phyloP scores from a whole-genome alignment of 306 rosid genomes.

The Phaseolus lunatus region DNA sequence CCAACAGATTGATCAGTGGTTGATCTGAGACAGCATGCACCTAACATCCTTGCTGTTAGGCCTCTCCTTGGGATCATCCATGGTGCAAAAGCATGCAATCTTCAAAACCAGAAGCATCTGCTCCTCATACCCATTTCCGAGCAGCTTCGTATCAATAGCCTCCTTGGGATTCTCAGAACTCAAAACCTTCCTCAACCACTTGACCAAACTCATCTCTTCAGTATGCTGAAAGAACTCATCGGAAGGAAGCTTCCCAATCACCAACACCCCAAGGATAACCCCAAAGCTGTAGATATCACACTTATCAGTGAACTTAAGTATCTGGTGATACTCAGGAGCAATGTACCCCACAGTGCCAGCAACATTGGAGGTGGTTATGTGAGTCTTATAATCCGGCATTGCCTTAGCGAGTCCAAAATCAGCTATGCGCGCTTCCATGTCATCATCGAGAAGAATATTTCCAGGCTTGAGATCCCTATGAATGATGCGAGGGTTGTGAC shows the following conservation, averaged over 20 bases:
- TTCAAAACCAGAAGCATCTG: conserved; percentile 90
- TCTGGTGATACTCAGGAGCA: conserved; percentile 93
- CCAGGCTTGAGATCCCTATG: conserved; percentile 91
- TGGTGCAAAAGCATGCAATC: conserved; percentile 90
- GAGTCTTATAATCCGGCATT: conserved; percentile 79
- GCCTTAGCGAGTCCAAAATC: conserved; percentile 96
- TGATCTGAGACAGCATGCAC: conserved; percentile 80
- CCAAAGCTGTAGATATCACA: conserved; percentile 93
- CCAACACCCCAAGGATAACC: conserved; percentile 79
- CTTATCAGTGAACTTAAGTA: conserved; percentile 84
- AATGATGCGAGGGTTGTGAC: conserved; percentile 73
- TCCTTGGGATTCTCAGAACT: conserved; percentile 67
- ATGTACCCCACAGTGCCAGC: conserved; percentile 91
- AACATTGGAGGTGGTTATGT: conserved; percentile 69
- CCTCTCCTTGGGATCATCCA: conserved; percentile 84
- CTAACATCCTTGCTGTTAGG: conserved; percentile 90
- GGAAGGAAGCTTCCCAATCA: conserved; percentile 80
- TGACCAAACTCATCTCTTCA: conserved; percentile 78
- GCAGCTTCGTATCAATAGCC: conserved; percentile 66
- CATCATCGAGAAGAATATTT: conserved; percentile 81
- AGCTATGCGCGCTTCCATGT: conserved; percentile 91
- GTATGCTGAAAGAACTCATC: conserved; percentile 74
- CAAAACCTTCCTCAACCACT: conserved; percentile 78
- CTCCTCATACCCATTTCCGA: conserved; percentile 78
- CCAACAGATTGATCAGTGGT: conserved; percentile 49